These are phyloP conservation scores for Umbelopsis sp. DNA, from an alignment of 192 early-diverging fungal species.

Conservation along the genomic window DNA sequence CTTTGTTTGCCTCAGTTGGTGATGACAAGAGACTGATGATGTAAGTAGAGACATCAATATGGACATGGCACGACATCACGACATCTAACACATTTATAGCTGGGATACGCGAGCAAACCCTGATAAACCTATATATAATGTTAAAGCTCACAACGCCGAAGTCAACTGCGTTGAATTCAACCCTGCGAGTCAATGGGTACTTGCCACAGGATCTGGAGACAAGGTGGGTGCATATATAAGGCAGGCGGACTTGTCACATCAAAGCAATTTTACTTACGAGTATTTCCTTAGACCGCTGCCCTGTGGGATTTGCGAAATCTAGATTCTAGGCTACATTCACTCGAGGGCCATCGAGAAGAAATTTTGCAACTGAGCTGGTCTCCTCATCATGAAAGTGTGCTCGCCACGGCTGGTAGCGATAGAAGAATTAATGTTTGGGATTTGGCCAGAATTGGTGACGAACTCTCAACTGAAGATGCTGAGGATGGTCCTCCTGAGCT, in stretches of 20 bases:
- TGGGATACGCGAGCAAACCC: constrained; percentile 90
- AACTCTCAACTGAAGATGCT: constrained; percentile 94
- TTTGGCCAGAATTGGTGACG: constrained; percentile 89
- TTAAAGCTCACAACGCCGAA: constrained; percentile 87
- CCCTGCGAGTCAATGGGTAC: constrained; percentile 84
- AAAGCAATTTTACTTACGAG: not conserved
- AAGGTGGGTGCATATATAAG: constrained; percentile 46
- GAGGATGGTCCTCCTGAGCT: constrained; percentile 98
- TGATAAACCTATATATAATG: constrained; percentile 68
- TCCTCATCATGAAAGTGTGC: constrained; percentile 87
- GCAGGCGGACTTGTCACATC: not conserved
- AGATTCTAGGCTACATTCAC: constrained; percentile 79
- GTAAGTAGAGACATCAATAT: constrained; percentile 45
- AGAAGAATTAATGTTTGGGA: constrained; percentile 96
- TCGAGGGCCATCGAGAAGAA: constrained; percentile 90
- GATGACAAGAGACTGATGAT: constrained; percentile 93
- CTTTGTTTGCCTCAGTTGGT: constrained; percentile 95
- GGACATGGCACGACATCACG: too few relatives aligned
- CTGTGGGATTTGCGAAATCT: constrained; percentile 98
- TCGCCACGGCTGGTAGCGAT: constrained; percentile 91
- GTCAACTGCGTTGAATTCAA: constrained; percentile 97
- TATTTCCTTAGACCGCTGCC: constrained; percentile 67
- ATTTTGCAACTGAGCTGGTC: constrained; percentile 94
- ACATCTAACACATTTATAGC: constrained; percentile 41
- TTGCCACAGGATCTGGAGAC: constrained; percentile 95